phyloP scores from a whole-genome alignment of 139 green algal species.

The Auxenochlorella pyrenoidosa region DNA sequence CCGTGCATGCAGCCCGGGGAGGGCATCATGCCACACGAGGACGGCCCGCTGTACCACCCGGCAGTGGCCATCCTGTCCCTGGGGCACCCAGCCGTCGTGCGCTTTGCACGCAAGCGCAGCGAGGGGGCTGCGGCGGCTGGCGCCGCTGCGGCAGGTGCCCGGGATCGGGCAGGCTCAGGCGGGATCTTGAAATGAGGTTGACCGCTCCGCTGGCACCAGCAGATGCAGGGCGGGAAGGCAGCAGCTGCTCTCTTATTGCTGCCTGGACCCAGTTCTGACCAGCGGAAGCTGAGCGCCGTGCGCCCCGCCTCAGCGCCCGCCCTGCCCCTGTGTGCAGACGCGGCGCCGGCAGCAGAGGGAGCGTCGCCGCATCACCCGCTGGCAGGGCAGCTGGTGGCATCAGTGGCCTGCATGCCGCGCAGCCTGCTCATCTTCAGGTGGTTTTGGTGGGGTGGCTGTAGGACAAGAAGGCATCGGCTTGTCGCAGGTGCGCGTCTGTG shows the following conservation, averaged over 20 bases:
- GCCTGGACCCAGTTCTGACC: too few relatives aligned
- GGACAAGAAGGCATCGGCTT: background rate
- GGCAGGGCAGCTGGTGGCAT: background rate
- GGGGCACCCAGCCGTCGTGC: slow-evolving; percentile 23
- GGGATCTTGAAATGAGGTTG: too few relatives aligned
- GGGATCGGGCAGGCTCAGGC: background rate
- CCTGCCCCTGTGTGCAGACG: slow-evolving; percentile 1
- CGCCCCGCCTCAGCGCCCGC: too few relatives aligned
- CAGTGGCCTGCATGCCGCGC: slow-evolving; percentile 18
- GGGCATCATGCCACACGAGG: slow-evolving; percentile 39
- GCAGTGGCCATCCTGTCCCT: slow-evolving; percentile 41
- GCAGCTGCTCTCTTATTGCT: background rate
- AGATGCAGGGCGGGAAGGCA: background rate
- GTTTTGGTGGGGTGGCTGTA: background rate
- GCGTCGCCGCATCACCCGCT: background rate
- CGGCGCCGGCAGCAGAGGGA: slow-evolving; percentile 13
- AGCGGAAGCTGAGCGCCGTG: too few relatives aligned
- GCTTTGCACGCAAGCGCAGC: slow-evolving; percentile 34
- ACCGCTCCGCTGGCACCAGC: too few relatives aligned
- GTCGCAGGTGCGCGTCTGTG: background rate
- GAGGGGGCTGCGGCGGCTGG: background rate
- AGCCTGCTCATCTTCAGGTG: slow-evolving; percentile 32
- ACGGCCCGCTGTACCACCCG: slow-evolving; percentile 45
- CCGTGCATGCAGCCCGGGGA: slow-evolving; percentile 6
- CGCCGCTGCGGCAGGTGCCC: background rate